A percentile compares a stretch with the other conserved stretches of the same genome.
Evolutionary conservation across 768 basidiomycete species (phyloP).

Genomic region (Gymnopilus junonius): DNA sequence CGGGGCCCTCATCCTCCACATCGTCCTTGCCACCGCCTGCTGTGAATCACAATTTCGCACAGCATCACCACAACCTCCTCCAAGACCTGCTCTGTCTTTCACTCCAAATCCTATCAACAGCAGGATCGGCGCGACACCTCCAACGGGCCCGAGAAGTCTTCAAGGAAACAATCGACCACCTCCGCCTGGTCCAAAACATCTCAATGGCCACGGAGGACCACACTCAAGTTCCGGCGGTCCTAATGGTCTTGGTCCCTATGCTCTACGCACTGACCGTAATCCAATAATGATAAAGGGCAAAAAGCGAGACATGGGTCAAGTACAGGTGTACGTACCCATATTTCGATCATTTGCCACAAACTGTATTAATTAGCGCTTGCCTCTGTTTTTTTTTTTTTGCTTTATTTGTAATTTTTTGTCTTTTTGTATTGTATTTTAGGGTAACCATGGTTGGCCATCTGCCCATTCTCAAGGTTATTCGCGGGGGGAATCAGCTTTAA

Average conservation of each 20-base stretch:
- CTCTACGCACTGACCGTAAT: constrained; percentile 33
- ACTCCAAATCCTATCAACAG: constrained; percentile 22
- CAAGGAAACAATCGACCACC: constrained; percentile 39
- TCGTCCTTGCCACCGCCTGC: constrained; percentile 29
- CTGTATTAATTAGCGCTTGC: constrained; percentile 24
- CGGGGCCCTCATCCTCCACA: constrained; percentile 35
- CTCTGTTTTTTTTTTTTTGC: constrained; percentile 13
- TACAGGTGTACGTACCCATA: constrained; percentile 28
- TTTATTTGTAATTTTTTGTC: neutral
- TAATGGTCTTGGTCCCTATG: constrained; percentile 28
- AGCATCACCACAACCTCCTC: constrained; percentile 29
- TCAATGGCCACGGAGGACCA: constrained; percentile 41
- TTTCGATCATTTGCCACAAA: constrained; percentile 5
- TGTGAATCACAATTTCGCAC: constrained; percentile 38
- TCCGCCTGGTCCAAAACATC: constrained; percentile 43
- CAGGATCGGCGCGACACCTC: constrained; percentile 56
- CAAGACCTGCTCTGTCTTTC: constrained; percentile 20
- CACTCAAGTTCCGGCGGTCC: constrained; percentile 21
- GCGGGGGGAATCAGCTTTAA: constrained; percentile 25
- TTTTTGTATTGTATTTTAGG: constrained; percentile 10
- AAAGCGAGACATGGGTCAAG: constrained; percentile 28
- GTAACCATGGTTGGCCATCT: constrained; percentile 30
- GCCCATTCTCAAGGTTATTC: constrained; percentile 32
- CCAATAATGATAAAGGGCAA: constrained; percentile 44
- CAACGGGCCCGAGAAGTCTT: constrained; percentile 70